These are phyloP conservation scores for Aspergillus homomorphus DNA, from an alignment of 495 filamentous ascomycete species.

Conservation along the genomic window DNA sequence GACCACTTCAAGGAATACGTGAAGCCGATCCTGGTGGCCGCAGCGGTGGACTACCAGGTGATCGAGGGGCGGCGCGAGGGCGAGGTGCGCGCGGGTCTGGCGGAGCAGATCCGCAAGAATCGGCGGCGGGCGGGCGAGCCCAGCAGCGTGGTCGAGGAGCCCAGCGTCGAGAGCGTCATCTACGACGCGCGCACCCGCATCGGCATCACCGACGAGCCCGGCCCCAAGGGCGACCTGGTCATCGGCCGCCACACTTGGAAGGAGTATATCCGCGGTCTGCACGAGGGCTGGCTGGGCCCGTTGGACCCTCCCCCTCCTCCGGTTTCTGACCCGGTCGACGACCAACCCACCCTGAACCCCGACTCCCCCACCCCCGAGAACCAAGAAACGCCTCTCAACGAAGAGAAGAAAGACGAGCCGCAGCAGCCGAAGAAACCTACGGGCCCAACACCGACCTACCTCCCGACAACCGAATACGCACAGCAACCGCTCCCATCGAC, in stretches of 20 bases:
- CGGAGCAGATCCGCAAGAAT: constrained; percentile 72
- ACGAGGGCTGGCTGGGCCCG: constrained; percentile 95
- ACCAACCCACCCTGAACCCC: constrained; percentile 15
- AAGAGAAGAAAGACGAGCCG: constrained; percentile 40
- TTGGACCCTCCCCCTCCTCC: constrained; percentile 50
- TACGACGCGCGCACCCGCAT: constrained; percentile 54
- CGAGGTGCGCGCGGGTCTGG: constrained; percentile 76
- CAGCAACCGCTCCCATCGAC: constrained; percentile 55
- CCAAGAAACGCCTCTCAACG: constrained; percentile 37
- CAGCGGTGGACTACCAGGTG: constrained; percentile 90
- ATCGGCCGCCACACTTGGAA: constrained; percentile 96
- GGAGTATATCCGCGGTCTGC: constrained; percentile 88
- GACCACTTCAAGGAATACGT: constrained; percentile 96
- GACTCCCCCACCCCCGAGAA: constrained; percentile 19
- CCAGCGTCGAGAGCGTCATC: constrained; percentile 51
- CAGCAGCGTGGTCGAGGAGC: constrained; percentile 36
- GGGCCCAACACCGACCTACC: constrained; percentile 56
- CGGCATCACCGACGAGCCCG: constrained; percentile 66
- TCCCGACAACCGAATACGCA: constrained; percentile 65
- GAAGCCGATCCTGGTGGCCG: constrained; percentile 87
- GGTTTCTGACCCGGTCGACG: constrained; percentile 9
- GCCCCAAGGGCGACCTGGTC: constrained; percentile 76
- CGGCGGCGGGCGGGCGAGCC: constrained; percentile 56
- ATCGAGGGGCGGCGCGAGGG: constrained; percentile 87
- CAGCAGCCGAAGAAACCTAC: constrained; percentile 48